Percentiles rank a stretch among this genome's conserved stretches.
Evolutionary conservation across 805 yeast genomes (phyloP).

Genomic region (Saccharomycopsis babjevae): DNA sequence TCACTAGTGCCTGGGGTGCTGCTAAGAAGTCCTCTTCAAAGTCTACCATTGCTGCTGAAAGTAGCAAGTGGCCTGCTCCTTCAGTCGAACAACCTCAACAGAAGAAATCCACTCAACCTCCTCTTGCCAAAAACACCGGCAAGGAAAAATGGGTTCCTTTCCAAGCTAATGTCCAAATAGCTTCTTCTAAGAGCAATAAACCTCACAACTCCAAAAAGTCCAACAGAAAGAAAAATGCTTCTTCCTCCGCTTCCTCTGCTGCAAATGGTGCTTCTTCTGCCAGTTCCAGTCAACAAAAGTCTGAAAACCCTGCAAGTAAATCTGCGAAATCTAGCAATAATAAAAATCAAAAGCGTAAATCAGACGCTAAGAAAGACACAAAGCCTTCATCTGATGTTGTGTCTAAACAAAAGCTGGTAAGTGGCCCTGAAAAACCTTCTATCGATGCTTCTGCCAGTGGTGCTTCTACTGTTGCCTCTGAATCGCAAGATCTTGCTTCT

Average conservation of each 20-base stretch:
- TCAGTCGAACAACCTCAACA: conserved; percentile 22
- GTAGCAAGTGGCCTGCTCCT: conserved; percentile 7
- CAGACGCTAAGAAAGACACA: background rate
- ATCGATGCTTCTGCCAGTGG: background rate
- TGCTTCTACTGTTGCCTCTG: background rate
- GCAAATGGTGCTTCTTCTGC: conserved; percentile 1
- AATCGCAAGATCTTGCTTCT: background rate
- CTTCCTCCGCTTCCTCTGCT: conserved; percentile 1
- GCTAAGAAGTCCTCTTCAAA: conserved; percentile 23
- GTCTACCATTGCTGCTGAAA: conserved; percentile 7
- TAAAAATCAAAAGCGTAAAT: background rate
- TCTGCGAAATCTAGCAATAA: background rate
- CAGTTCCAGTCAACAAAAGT: background rate
- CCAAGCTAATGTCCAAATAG: conserved; percentile 40
- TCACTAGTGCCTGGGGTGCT: conserved; percentile 51
- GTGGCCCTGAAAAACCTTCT: background rate
- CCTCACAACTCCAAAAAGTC: conserved; percentile 11
- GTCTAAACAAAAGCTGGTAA: background rate
- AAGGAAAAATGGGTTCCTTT: conserved; percentile 70
- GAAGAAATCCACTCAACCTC: conserved; percentile 20
- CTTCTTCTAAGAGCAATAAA: conserved; percentile 5
- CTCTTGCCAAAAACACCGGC: conserved; percentile 21
- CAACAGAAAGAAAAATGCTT: conserved; percentile 9
- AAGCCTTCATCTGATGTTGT: background rate
- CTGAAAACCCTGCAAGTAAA: background rate